Evolutionary conservation across 129 eudicot genomes (phyloP), one percentile per base, ranked within the genome.

Genomic region (Sambucus nigra): DNA sequence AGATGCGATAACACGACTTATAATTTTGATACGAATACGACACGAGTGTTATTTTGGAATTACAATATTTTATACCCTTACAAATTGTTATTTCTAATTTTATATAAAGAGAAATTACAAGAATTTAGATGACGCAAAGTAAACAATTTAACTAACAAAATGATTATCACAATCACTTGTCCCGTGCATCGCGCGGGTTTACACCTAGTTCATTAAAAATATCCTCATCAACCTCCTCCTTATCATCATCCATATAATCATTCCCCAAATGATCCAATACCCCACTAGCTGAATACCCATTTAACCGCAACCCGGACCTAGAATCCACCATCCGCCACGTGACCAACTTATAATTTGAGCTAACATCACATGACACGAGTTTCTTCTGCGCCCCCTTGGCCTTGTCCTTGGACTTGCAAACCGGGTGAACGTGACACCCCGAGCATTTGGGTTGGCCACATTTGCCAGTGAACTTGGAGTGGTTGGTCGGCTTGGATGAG

Each of bases 391-490:
- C 51, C 0, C 92, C 87, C 64, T 86, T 86, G 11, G 51, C 59
- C 65, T 86, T 86, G 55, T 57, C 67, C 70, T 59, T 81, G 5
- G 91, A 63, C 74, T 81, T 86, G 15, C 68, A 55, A 45, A 54
- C 77, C 7, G 88, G 93, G 44, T 59, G 70, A n/a, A 47, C 5
- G 49, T 73, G 93, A 75, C 82, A 74, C 1, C 53, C 71, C 11
- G 21, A 33, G 73, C 96, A 86, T 51, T 55, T 60, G 29, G 78
- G 54, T 7, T 63, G 66, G 0, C 54, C 73, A 38, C 87, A 83
- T 53, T 66, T 82, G 15, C 88, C 78, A 1, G 96, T 82, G 51
- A 71, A 79, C 69, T 87, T 79, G 23, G 96, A 87, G 59, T 73
- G 82, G 66, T 87, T 87, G 12, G 79, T 82, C 20, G 95, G 95